These are phyloP conservation scores for Nemania sp. DNA, from an alignment of 2,329 filamentous ascomycete genomes.

Conservation along the genomic window DNA sequence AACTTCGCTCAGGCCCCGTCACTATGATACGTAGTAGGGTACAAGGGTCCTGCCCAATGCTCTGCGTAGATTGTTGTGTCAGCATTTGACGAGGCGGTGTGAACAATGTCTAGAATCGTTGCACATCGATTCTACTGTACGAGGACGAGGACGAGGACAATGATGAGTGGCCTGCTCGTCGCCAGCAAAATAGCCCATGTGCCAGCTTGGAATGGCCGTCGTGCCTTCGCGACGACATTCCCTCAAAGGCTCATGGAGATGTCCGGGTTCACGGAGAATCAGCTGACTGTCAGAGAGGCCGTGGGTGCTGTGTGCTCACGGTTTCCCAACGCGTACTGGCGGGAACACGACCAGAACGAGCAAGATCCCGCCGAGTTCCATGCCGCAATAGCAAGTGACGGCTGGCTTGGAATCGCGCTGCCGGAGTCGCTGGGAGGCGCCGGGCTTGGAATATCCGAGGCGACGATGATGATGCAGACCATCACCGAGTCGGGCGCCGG, in stretches of 20 bases:
- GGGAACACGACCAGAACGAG: slow-evolving; percentile 70
- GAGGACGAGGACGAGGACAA: neutral
- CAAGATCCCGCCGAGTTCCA: slow-evolving; percentile 78
- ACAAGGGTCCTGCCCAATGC: neutral
- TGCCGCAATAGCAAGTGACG: slow-evolving; percentile 71
- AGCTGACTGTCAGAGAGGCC: slow-evolving; percentile 73
- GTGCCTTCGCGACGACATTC: slow-evolving; percentile 45
- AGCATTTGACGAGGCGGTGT: neutral
- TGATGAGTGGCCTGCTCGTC: neutral
- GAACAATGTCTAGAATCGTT: slow-evolving; percentile 24
- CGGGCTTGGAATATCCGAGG: slow-evolving; percentile 78
- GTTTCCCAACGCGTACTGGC: slow-evolving; percentile 79
- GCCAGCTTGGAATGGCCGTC: neutral
- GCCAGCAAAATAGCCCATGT: neutral
- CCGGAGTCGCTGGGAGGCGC: slow-evolving; percentile 76
- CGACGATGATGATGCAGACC: slow-evolving; percentile 86
- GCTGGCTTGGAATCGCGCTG: slow-evolving; percentile 81
- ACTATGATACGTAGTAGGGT: neutral
- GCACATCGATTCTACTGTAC: slow-evolving; percentile 7
- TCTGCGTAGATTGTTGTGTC: neutral
- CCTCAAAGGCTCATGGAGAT: slow-evolving; percentile 66
- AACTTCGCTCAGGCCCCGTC: no score
- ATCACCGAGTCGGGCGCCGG: slow-evolving; percentile 79
- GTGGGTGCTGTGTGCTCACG: slow-evolving; percentile 69
- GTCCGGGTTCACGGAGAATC: slow-evolving; percentile 72